A percentile compares a stretch with the other conserved stretches of the same genome.
Evolutionary conservation across 768 basidiomycete genomes (phyloP).

Genomic region (Russula compacta): DNA sequence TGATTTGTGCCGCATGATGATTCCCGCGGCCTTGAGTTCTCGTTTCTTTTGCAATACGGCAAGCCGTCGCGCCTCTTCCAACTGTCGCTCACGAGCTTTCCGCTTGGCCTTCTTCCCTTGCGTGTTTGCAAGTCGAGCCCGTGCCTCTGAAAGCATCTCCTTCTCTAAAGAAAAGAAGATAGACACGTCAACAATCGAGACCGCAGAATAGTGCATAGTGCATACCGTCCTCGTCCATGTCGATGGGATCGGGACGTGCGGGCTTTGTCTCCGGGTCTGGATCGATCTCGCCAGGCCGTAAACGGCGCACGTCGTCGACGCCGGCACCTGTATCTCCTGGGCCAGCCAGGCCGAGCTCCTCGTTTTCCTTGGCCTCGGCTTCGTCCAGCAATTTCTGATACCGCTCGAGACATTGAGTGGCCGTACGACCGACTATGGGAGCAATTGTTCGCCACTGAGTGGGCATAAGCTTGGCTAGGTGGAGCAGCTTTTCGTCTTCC

Average conservation of each 20-base stretch:
- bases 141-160: conserved; percentile 99
- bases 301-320: conserved; percentile 83
- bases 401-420: conserved; percentile 94
- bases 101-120: conserved; percentile 99
- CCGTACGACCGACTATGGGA: conserved; percentile 95
- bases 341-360: conserved; percentile 85
- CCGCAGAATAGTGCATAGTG: conserved; percentile 3
- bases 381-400: conserved; percentile 98
- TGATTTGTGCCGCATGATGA: conserved; percentile 90
- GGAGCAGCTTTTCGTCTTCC: conserved; percentile 96
- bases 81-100: conserved; percentile 92
- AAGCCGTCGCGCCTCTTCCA: conserved; percentile 90
- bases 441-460: conserved; percentile 99
- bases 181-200: neutral
- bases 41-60: conserved; percentile 97
- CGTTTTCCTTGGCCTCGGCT: conserved; percentile 92
- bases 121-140: conserved; percentile 95
- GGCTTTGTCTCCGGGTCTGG: conserved; percentile 98
- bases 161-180: conserved; percentile 52
- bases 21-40: conserved; percentile 95
- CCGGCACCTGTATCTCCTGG: conserved; percentile 76
- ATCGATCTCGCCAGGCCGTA: conserved; percentile 95
- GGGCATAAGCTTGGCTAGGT: conserved; percentile 97
- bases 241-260: conserved; percentile 96
- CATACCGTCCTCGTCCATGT: conserved; percentile 98